These are phyloP conservation scores for Boletus rufocinnamomeus DNA, from an alignment of 768 basidiomycete species.

Conservation along the genomic window DNA sequence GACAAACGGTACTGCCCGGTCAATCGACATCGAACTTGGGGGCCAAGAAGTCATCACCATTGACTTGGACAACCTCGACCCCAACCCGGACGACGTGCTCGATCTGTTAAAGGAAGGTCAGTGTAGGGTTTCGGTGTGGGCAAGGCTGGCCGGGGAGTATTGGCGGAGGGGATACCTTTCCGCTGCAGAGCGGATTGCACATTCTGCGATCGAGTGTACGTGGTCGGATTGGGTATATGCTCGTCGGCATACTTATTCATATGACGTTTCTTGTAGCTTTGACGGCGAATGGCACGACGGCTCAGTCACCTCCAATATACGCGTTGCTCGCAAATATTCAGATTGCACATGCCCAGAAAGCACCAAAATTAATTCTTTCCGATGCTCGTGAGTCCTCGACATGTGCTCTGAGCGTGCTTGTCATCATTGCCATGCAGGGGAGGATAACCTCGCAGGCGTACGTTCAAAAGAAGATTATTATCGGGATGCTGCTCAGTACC, in stretches of 20 bases:
- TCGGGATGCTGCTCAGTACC: conserved; percentile 64
- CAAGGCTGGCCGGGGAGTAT: conserved; percentile 83
- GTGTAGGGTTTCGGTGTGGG: conserved; percentile 76
- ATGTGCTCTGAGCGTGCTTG: background rate
- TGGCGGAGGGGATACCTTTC: conserved; percentile 77
- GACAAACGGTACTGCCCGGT: conserved; percentile 24
- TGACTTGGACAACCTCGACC: conserved; percentile 85
- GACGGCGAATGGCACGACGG: conserved; percentile 47
- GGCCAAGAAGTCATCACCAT: conserved; percentile 87
- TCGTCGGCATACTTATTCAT: conserved; percentile 3
- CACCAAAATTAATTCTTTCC: conserved; percentile 75
- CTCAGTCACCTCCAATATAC: conserved; percentile 70
- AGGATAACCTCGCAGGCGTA: conserved; percentile 60
- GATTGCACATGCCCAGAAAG: conserved; percentile 74
- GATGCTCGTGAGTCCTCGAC: conserved; percentile 62
- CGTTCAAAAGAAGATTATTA: conserved; percentile 70
- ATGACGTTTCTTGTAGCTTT: conserved; percentile 43
- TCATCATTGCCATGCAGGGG: conserved; percentile 42
- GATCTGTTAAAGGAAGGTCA: conserved; percentile 72
- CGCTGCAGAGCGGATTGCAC: conserved; percentile 75
- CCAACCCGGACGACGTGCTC: conserved; percentile 72
- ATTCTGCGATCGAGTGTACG: conserved; percentile 66
- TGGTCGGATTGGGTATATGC: conserved; percentile 3
- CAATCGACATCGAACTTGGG: conserved; percentile 77
- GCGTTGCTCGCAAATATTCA: conserved; percentile 85